phyloP scores from a whole-genome alignment of 75 land plant genomes.

The Selaginella moellendorffii region DNA sequence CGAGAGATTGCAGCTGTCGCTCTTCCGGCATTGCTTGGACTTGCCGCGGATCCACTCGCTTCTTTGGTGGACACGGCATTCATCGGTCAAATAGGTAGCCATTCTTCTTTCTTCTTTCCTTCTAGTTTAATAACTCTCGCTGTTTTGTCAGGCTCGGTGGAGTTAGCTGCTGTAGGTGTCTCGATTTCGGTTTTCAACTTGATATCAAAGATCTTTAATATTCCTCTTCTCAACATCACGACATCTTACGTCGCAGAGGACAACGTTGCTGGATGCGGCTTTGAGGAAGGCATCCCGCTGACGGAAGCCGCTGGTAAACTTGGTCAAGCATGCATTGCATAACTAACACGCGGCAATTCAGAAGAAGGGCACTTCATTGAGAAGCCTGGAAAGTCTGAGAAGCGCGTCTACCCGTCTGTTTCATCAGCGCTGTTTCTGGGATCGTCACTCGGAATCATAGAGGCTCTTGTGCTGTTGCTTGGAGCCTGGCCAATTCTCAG shows the following conservation, averaged over 20 bases:
- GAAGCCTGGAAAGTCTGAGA: background rate
- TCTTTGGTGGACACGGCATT: conserved; percentile 77
- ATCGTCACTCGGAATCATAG: conserved; percentile 46
- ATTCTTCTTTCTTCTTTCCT: background rate
- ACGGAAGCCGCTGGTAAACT: too few relatives aligned
- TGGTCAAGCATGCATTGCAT: too few relatives aligned
- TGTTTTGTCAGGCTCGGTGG: conserved; percentile 51
- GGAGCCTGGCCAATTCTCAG: conserved; percentile 46
- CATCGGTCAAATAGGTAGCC: conserved; percentile 68
- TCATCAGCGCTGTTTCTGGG: conserved; percentile 66
- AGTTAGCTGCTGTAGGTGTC: conserved; percentile 95
- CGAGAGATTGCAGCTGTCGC: conserved; percentile 54
- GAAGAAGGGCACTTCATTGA: too few relatives aligned
- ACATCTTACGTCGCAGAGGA: conserved; percentile 99
- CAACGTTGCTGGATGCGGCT: conserved; percentile 34
- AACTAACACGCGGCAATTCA: too few relatives aligned
- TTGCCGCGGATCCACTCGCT: conserved; percentile 81
- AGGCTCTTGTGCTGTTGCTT: conserved; percentile 42
- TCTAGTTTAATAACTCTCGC: background rate
- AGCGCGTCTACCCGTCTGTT: conserved; percentile 39
- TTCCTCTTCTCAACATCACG: conserved; percentile 83
- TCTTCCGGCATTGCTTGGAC: conserved; percentile 56
- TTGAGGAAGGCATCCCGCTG: too few relatives aligned
- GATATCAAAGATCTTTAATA: conserved; percentile 79
- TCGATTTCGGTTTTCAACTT: conserved; percentile 81